Conservation (phyloP, 805 yeast species). For the Yamadazyma sp. region DNA sequence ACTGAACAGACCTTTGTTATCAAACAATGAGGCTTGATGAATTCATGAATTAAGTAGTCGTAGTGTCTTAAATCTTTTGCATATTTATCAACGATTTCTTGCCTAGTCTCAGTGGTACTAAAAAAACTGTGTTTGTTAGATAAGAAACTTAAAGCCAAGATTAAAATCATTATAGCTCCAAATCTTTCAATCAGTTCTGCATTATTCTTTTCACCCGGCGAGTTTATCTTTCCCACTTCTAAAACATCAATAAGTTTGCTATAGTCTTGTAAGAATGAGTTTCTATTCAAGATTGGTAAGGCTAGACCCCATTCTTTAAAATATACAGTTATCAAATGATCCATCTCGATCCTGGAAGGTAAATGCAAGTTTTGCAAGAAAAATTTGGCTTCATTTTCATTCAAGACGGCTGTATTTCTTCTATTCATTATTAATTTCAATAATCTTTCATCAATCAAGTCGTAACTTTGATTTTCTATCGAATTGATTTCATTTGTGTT, state of each 20-base stretch:
- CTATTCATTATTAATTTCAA: conserved; percentile 25
- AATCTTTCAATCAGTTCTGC: conserved; percentile 47
- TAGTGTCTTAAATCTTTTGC: conserved; percentile 41
- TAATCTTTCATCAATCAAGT: conserved; percentile 12
- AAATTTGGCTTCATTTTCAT: conserved; percentile 37
- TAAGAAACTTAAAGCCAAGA: conserved; percentile 47
- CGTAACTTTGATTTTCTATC: conserved; percentile 6
- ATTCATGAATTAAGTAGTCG: conserved; percentile 59
- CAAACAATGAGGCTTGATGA: conserved; percentile 57
- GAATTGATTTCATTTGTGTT: conserved; percentile 17
- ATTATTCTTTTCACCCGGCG: conserved; percentile 6
- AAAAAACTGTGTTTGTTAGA: conserved; percentile 30
- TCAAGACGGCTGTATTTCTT: conserved; percentile 24
- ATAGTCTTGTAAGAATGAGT: conserved; percentile 64
- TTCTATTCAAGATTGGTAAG: conserved; percentile 67
- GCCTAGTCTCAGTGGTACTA: conserved; percentile 19
- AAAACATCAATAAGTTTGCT: conserved; percentile 42
- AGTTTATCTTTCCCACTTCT: conserved; percentile 25
- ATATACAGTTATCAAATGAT: conserved; percentile 62
- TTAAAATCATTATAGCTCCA: conserved; percentile 51
- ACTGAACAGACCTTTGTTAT: conserved; percentile 57
- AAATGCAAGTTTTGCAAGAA: conserved; percentile 37
- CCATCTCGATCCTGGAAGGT: conserved; percentile 57
- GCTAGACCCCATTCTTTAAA: conserved; percentile 77
- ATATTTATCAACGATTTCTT: conserved; percentile 18